Evolutionary conservation across 148 eudicot genomes (phyloP), one percentile per base, ranked within the genome.

Genomic region (Heliamphora exappendiculata): DNA sequence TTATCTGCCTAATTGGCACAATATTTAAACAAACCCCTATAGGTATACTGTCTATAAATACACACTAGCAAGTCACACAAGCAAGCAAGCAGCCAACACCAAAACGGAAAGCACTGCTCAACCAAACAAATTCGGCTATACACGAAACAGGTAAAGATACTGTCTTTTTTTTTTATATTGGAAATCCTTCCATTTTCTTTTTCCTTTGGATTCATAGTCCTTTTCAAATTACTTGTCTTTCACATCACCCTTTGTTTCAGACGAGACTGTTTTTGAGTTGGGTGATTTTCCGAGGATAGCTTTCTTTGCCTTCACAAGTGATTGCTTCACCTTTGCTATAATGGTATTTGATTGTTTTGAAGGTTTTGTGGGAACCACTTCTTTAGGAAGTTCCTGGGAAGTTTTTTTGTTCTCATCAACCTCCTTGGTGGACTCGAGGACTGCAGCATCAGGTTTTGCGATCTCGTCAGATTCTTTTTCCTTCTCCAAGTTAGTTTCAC

Each of bases 261-360:
- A 59, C 0, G 90, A 11, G 44, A 85, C 79, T 11, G 90, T 80
- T 76, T 94, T 91, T 0, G 98, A 66, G 51, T 83, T 85, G 28
- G 89, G 83, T n/a, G 98, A 91, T 81, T 92, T 94, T 63, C 98
- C 94, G 42, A 83, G 87, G 58, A 94, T 85, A 1, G 92, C 97
- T 79, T 90, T 94, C 84, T 88, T 94, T 1, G 92, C 97, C 91
- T 94, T 94, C 24, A 89, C 93, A 5, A 94, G 82, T 0, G 98
- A 90, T 69, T 88, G 87, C 80, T 92, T 94, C 82, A 94, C 85
- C 84, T 92, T 94, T 45, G 94, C 81, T 20, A 94, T 62, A 28
- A 94, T 80, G 66, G 75, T 90, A 70, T 82, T 81, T 17, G 96
- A 91, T 59, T 81, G 88, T 85, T 91, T 93, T 4, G 84, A 75